Base-by-base conservation (phyloP, 2,329 filamentous ascomycete species). In the Colletotrichum spinosum region DNA sequence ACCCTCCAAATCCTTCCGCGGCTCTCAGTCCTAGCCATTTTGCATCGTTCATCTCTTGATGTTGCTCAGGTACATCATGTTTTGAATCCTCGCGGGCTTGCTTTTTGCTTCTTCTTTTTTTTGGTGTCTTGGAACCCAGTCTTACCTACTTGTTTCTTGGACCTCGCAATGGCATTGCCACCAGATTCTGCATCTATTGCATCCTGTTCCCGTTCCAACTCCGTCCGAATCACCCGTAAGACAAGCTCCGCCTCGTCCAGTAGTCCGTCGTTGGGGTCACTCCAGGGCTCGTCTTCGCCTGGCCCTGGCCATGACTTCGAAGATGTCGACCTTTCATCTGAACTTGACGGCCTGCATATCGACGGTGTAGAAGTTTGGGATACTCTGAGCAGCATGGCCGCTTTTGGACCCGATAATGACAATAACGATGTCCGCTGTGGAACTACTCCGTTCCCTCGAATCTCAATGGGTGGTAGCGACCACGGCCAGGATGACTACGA, bases 91-190 rank as follows among this genome's bases (percentile, higher is more conserved):
- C 60, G 41, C 54, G 60, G 57, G 62, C 67, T 65, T 64, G 66
- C 64, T 75, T 72, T 74, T 72, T 74, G 72, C 63, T 66, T 66
- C 62, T 50, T 41, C 38, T 41, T 70, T 69, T 76, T 78, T 78
- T 80, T 77, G 77, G 76, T 76, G 75, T 79, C 78, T 83, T 82
- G 80, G 78, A 77, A 75, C 75, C 73, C 61, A 72, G 74, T 74
- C 71, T 76, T 76, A 74, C 71, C 64, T 67, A 25, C 69, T 72
- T 68, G 66, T 72, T 71, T 72, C 70, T 74, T 70, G 68, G 68
- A 65, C 65, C 65, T 57, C 69, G 72, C 51, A 67, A 81, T 81
- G 79, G 75, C 77, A 56, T 70, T 74, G 61, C 70, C 58, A 66
- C 63, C 72, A 62, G 71, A 75, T 50, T 64, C 71, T 17, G 66